Evolutionary conservation across 2,329 filamentous ascomycete species (phyloP), one percentile per base, ranked within the genome.

Genomic region (Pyrenochaeta sp.): DNA sequence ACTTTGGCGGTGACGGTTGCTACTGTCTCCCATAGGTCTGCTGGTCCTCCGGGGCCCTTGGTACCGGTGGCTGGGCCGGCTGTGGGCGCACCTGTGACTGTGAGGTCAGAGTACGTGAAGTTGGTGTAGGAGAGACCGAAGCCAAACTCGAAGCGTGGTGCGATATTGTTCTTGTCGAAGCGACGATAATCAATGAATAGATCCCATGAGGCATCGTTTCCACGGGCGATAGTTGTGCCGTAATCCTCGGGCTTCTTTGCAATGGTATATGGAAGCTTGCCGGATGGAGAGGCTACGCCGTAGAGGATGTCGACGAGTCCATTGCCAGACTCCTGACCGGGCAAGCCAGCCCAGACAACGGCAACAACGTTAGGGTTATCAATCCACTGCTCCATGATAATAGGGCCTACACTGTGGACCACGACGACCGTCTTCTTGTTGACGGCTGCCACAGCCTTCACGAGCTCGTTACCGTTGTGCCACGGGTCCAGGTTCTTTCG

Each of bases 231-330:
- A 0, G 35, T 41, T 1, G 65, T 61, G 13, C 65, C 66, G 31
- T 72, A 72, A 45, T 72, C 69, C 1, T 22, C 47, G 3, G 55
- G 44, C 13, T 55, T 42, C 52, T 70, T 72, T 3, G 67, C 68
- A 35, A 72, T 71, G 8, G 68, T 71, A 35, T 70, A 87, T 59
- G 84, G 82, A 0, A 88, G 72, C 43, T 82, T 81, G 2, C 84
- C 85, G 0, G 65, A 73, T 1, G 76, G 76, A 5, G 68, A 69
- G 3, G 64, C 53, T n/a, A 60, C 57, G 3, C 77, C 76, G 48
- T 75, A 78, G 1, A 79, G 56, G 8, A 79, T 65, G 22, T 78
- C 76, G 3, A 67, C 72, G 9, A 79, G 64, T 1, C 71, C 68
- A 26, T 77, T 77, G 20, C 77, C 77, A 19, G 69, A 73, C 51